Base-by-base conservation (phyloP, 2,329 filamentous ascomycete species). In the Shiraia sp. region DNA sequence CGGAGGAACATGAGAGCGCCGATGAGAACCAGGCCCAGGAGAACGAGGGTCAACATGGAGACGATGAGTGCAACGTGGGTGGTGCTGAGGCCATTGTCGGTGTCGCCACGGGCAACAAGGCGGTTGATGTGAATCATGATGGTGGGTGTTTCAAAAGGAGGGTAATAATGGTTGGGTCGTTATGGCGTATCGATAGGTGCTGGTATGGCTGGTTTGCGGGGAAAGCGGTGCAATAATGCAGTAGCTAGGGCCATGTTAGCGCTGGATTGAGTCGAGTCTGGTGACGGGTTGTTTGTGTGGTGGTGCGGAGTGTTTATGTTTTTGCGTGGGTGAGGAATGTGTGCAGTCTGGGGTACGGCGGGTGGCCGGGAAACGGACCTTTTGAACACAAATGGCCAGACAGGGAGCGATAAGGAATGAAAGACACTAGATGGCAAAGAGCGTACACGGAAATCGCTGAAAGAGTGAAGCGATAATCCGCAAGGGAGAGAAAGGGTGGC, bases 21-120 rank as follows among this genome's bases (percentile, higher is more conserved):
- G 38, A 86, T 75, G 43, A 90, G 76, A 33, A 85, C 65, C 22
- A 95, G 76, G 46, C 80, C 83, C 58, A 92, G 71, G 57, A 95
- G 81, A 57, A 92, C 75, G 32, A 99, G 77, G 50, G 85, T 84
- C 56, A 97, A 77, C 40, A 97, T 80, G 44, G 82, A 80, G 58
- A 95, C 87, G 66, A 96, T 75, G 30, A 95, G 81, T 64, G 89
- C 84, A 68, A 91, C 77, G 74, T 87, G 83, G 32, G 80, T 78
- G 26, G 73, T 72, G 47, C 76, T 81, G 55, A 87, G 75, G 57
- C 75, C 72, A 44, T 72, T 72, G 56, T 70, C 55, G 41, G 63
- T 58, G 50, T 71, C 61, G 63, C 76, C 72, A 55, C 68, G 67
- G 53, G 82, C 79, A 62, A 72, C 69, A 57, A 78, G 73, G 52